Evolutionary conservation across 2,329 filamentous ascomycete genomes (phyloP), one percentile per base, ranked within the genome.

Genomic region (Chrysoporthe austroafricana): DNA sequence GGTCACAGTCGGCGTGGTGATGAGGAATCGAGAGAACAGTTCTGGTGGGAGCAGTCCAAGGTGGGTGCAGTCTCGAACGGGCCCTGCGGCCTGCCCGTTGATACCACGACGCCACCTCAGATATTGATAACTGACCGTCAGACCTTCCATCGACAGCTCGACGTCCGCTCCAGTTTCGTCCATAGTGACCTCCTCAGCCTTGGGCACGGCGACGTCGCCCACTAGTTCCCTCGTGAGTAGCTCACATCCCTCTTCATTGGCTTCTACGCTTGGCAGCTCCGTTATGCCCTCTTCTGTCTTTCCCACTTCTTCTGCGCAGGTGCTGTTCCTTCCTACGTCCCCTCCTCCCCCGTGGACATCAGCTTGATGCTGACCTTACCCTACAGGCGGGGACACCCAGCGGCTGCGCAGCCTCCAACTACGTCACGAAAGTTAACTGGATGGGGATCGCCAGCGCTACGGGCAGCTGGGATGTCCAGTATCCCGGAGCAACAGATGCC

Each of bases 391-490:
- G 59, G 4, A 56, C 39, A 58, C 52, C 66, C 1, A 63, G 39
- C 46, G 36, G 62, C 62, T 69, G 68, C 18, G 65, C 59, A 13
- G 26, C 68, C 1, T 68, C 68, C 16, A 48, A 54, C 2, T 70
- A 63, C 43, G 26, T 67, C n/a, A 60, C 62, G 26, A 61, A 57
- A 1, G 62, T 68, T 3, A 65, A 58, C 8, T 70, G 61, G 50
- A 68, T 70, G 59, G 66, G 66, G 26, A 62, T 70, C 50, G 14
- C 61, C 18, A 62, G 52, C 32, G 66, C 16, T n/a, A 50, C 52
- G 8, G 62, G 57, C 34, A 56, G 63, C 44, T 70, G 66, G 63
- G 42, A 52, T 18, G 61, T 59, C 5, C n/a, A 14, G 32, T 70
- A 61, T 50, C 61, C 63, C 14, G 66, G 52, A 7, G 42, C 66